A percentile compares a stretch with the other conserved stretches of the same genome.
phyloP scores from a whole-genome alignment of 2,329 filamentous ascomycete genomes.

The Xylariaceae sp. region DNA sequence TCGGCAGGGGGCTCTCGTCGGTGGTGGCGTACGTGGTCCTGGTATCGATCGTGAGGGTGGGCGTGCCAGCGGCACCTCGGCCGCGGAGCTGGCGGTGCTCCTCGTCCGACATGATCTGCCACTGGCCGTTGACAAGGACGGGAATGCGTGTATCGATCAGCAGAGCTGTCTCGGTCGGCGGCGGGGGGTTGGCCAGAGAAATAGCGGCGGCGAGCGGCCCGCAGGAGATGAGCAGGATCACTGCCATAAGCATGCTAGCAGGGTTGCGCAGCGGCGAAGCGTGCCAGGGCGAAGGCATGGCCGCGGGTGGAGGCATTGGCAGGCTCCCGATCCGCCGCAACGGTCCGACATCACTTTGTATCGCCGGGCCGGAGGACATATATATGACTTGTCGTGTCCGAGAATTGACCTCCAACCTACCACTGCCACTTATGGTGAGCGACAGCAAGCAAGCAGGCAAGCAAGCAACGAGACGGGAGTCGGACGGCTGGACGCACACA shows the following conservation, averaged over 20 bases:
- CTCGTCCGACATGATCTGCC: conserved; percentile 30
- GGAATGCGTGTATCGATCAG: conserved; percentile 29
- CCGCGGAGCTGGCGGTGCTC: conserved; percentile 24
- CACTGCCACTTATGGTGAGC: no score
- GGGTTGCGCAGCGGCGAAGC: conserved; percentile 5
- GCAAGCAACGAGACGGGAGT: no score
- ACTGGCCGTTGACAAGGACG: conserved; percentile 25
- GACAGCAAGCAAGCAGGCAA: no score
- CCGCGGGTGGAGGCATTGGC: no score
- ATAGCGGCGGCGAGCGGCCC: conserved; percentile 17
- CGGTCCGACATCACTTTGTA: conserved; percentile 16
- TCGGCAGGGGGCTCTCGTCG: conserved; percentile 43
- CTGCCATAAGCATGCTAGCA: conserved; percentile 19
- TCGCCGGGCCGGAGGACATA: conserved; percentile 8
- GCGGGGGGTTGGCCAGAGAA: conserved; percentile 17
- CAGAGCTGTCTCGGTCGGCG: conserved; percentile 23
- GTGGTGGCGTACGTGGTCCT: conserved; percentile 23
- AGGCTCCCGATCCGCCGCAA: no score
- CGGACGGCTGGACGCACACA: no score
- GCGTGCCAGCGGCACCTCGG: conserved; percentile 13
- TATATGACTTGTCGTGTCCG: no score
- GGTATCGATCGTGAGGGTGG: conserved; percentile 25
- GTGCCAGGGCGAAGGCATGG: no score
- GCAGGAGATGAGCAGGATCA: conserved; percentile 24
- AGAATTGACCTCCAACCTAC: no score